phyloP scores from a whole-genome alignment of 495 filamentous ascomycete species.

The Massariosphaeria phaeospora region DNA sequence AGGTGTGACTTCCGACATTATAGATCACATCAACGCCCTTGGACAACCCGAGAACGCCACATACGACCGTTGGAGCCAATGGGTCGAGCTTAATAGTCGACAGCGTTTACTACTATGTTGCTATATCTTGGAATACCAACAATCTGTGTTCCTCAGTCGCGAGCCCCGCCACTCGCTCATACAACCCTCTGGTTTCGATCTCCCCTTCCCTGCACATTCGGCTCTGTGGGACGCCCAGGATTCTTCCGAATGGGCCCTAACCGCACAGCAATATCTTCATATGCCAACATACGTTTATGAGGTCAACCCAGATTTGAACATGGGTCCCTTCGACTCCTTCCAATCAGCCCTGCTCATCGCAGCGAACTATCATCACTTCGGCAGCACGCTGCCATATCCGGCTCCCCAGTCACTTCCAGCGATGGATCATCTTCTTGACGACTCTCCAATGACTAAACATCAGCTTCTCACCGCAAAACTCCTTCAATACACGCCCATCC shows the following conservation, averaged over 20 bases:
- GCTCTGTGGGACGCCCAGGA: slow-evolving; percentile 30
- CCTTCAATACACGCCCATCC: slow-evolving; percentile 35
- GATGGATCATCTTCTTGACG: slow-evolving; percentile 26
- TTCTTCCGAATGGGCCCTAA: slow-evolving; percentile 20
- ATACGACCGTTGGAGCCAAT: slow-evolving; percentile 26
- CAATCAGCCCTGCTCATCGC: slow-evolving; percentile 38
- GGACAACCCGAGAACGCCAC: slow-evolving; percentile 10
- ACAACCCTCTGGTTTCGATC: slow-evolving; percentile 22
- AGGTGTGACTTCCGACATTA: slow-evolving; percentile 7
- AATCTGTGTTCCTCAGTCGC: slow-evolving; percentile 35
- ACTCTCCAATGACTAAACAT: slow-evolving; percentile 24
- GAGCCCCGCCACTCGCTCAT: slow-evolving; percentile 7
- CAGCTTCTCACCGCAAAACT: slow-evolving; percentile 30
- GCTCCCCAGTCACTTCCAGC: background rate
- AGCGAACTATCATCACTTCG: slow-evolving; percentile 25
- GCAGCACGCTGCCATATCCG: slow-evolving; percentile 20
- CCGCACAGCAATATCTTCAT: slow-evolving; percentile 23
- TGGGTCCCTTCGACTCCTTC: slow-evolving; percentile 29
- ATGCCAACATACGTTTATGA: slow-evolving; percentile 15
- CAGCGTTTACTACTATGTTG: slow-evolving; percentile 35
- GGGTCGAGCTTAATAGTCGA: slow-evolving; percentile 24
- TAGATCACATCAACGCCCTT: slow-evolving; percentile 7
- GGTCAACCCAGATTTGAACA: slow-evolving; percentile 8
- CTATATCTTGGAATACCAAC: slow-evolving; percentile 38
- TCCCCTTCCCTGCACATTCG: slow-evolving; percentile 33